Percentiles rank a stretch among this genome's conserved stretches.
phyloP scores from a whole-genome alignment of 139 green algal genomes.

The Chlorella vulgaris region DNA sequence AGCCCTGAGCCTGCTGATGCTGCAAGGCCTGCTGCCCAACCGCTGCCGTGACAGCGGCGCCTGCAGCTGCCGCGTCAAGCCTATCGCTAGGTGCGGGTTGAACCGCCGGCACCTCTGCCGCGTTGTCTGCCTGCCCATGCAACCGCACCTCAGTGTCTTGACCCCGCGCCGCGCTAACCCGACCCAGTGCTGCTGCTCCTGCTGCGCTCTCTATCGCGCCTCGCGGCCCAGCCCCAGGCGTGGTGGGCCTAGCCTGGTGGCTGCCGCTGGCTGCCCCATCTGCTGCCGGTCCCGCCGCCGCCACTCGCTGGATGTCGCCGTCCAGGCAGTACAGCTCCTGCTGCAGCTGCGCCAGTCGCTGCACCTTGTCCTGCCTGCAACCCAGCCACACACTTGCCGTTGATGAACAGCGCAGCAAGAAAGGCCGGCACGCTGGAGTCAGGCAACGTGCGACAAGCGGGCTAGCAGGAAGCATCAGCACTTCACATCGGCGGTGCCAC shows the following conservation, averaged over 20 bases:
- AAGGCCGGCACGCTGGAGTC: no score
- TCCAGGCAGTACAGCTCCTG: constrained; percentile 68
- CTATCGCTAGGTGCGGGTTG: no score
- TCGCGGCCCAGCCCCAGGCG: neutral
- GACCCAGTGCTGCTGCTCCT: constrained; percentile 6
- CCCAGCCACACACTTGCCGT: neutral
- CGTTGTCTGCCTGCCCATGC: no score
- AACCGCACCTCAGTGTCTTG: no score
- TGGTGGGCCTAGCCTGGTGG: constrained; percentile 13
- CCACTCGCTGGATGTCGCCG: constrained; percentile 59
- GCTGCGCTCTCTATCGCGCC: neutral
- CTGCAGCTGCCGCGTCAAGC: no score
- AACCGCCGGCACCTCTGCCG: no score
- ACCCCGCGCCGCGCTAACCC: neutral
- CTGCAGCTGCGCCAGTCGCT: constrained; percentile 53
- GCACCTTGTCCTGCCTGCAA: constrained; percentile 49
- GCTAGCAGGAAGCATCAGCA: no score
- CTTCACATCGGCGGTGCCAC: neutral
- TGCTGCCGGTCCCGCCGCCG: neutral
- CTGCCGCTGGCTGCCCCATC: constrained; percentile 2
- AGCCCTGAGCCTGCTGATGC: no score
- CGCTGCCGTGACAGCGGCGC: no score
- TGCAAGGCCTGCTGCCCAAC: constrained; percentile 28
- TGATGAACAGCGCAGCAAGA: neutral
- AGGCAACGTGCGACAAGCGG: no score